Base-by-base conservation (phyloP, 1,284 basidiomycete species). In the Heliocybe sulcata region DNA sequence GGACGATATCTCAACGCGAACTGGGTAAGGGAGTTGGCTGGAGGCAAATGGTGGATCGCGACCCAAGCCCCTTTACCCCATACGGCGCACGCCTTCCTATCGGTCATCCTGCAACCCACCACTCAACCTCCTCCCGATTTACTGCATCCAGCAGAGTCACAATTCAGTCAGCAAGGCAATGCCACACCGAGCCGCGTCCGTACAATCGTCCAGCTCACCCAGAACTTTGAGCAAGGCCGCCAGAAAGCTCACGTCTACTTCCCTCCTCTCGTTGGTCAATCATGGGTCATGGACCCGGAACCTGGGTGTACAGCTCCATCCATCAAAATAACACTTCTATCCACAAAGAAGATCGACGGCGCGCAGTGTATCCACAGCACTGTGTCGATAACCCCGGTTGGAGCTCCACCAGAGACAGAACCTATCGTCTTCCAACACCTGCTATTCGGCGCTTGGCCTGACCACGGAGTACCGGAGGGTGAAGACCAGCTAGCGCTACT, bases 21-120 rank as follows among this genome's bases (percentile, higher is more conserved):
- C 62, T 92, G 90, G 86, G 83, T 92, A 16, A 72, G 77, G 42
- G 91, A 94, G 64, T 69, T 76, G 26, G 77, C 74, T 53, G 87
- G 92, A 1, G 78, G 76, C 22, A 87, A 83, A 62, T 84, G 82
- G 81, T 91, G 89, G 87, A 87, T 94, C 55, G 90, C 90, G 9
- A 78, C 87, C 1, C 91, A 93, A 65, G 91, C 90, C 0, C 90
- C 92, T 1, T 69, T 91, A 25, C 81, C 77, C 1, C 65, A 73
- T 47, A 90, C 90, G 0, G 72, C 78, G 1, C 85, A 92, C 64
- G 73, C 86, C 3, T 92, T 92, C 67, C 78, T 93, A 61, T 87
- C 80, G 58, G 67, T 88, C 51, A 75, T 91, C 59, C 64, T 77
- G 22, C 77, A 83, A 56, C 75, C 79, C 19, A 63, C 75, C 47